Base-by-base conservation (phyloP, 305 asterid genomes). In the Fraxinus greggii region DNA sequence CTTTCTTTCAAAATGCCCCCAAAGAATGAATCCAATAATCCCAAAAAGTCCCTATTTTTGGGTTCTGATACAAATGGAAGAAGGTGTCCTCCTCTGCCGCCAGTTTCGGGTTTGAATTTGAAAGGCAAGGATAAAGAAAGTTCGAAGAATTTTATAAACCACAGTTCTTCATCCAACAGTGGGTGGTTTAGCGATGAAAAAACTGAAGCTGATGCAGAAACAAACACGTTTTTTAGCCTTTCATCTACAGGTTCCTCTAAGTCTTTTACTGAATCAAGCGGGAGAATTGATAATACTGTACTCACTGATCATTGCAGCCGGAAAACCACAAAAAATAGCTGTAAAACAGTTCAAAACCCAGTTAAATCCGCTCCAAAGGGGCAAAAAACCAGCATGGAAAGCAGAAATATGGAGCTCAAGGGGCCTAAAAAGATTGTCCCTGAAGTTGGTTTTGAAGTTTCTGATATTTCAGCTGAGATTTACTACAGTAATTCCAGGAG, bases 161-260 rank as follows among this genome's bases (percentile, higher is more conserved):
- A 59, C 3, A 85, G 89, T 74, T 85, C 88, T 7, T 85, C 97
- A 1, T 89, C 97, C 0, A 86, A 88, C 84, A 77, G 90, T 70
- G 91, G 91, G 4, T 90, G 89, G 91, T 93, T 93, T 69, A 92
- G 72, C 32, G 32, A 63, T 0, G 32, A 63, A 63, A 63, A 24
- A 63, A 63, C 67, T 19, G 67, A 56, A 56, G 67, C 42, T 42
- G 86, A 82, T 35, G 79, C 76, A 38, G 87, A 88, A 31, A 83
- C 86, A 9, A 67, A 67, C 74, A 67, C 21, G 29, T 13, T 67
- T 67, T 28, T 67, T 28, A 67, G 74, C 21, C 84, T 83, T 8
- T 45, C 88, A 28, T 86, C 91, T 0, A 54, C 83, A 86, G 19
- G 56, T 78, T 33, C 85, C 26, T 36, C 15, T 82, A 40, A 23